phyloP scores from a whole-genome alignment of 306 rosid species.

The Malus orientalis region DNA sequence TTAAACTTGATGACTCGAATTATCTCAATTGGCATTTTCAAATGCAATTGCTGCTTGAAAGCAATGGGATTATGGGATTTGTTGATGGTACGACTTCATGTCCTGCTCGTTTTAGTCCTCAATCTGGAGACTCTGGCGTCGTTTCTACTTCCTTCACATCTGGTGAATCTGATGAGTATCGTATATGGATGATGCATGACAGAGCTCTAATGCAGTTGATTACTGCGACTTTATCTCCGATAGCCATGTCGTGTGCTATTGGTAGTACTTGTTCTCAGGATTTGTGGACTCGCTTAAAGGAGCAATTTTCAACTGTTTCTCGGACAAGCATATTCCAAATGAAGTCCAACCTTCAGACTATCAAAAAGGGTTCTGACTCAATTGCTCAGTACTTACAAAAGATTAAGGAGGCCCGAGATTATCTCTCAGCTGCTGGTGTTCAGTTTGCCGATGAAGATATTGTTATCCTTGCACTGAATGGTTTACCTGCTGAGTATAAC shows the following conservation, averaged over 20 bases:
- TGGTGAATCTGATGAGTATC: too few relatives aligned
- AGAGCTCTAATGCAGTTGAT: background rate
- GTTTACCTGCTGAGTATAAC: background rate
- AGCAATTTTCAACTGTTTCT: background rate
- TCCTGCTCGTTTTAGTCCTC: background rate
- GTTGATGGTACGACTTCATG: background rate
- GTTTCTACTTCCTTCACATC: background rate
- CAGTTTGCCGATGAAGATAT: background rate
- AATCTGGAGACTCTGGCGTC: background rate
- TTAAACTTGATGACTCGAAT: background rate
- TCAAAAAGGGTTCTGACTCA: background rate
- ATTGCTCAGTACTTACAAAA: background rate
- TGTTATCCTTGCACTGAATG: background rate
- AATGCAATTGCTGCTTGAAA: background rate
- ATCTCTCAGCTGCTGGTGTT: background rate
- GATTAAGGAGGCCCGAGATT: background rate
- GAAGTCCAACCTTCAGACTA: background rate
- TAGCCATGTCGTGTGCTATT: background rate
- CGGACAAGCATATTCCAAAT: background rate
- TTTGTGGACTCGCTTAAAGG: background rate
- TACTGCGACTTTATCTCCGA: background rate
- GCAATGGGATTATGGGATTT: background rate
- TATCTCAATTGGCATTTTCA: background rate
- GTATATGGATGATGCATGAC: background rate
- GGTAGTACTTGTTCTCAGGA: background rate